These are phyloP conservation scores for Metschnikowia dekortorum DNA, from an alignment of 805 yeast species.

Conservation along the genomic window DNA sequence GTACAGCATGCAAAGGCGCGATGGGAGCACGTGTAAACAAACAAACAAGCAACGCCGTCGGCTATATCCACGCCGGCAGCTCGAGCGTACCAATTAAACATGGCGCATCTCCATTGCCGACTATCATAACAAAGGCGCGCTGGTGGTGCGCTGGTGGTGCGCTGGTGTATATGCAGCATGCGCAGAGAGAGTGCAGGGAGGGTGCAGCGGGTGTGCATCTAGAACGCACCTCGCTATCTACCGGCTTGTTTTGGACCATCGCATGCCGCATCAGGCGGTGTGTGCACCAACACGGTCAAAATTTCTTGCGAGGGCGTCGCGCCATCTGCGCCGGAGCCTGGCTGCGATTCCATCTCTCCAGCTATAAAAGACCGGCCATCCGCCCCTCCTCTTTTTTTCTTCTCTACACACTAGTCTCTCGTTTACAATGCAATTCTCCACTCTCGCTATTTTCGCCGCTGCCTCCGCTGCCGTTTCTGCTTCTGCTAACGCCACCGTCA, in stretches of 20 bases:
- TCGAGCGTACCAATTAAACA: not conserved
- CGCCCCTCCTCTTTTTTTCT: not conserved
- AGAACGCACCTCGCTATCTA: not conserved
- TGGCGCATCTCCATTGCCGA: not conserved
- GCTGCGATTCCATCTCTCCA: not conserved
- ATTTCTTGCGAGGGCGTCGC: too few species aligned
- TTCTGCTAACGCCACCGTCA: constrained; percentile 13
- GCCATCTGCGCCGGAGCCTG: not conserved
- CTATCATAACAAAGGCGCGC: not conserved
- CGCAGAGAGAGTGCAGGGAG: too few species aligned
- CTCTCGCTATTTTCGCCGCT: constrained; percentile 19
- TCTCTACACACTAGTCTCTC: constrained; percentile 13
- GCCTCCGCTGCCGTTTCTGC: constrained; percentile 19
- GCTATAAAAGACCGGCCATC: constrained; percentile 3
- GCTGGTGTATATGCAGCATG: too few species aligned
- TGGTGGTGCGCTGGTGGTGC: not conserved
- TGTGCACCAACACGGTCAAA: not conserved
- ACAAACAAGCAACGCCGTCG: not conserved
- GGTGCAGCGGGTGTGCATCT: not conserved
- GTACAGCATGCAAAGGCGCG: not conserved
- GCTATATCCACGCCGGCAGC: not conserved
- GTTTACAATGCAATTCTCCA: constrained; percentile 20
- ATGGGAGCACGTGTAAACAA: not conserved
- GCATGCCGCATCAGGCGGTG: not conserved
- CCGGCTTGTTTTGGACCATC: not conserved